phyloP scores from a whole-genome alignment of 345 rosid species.

The Salix udensis region DNA sequence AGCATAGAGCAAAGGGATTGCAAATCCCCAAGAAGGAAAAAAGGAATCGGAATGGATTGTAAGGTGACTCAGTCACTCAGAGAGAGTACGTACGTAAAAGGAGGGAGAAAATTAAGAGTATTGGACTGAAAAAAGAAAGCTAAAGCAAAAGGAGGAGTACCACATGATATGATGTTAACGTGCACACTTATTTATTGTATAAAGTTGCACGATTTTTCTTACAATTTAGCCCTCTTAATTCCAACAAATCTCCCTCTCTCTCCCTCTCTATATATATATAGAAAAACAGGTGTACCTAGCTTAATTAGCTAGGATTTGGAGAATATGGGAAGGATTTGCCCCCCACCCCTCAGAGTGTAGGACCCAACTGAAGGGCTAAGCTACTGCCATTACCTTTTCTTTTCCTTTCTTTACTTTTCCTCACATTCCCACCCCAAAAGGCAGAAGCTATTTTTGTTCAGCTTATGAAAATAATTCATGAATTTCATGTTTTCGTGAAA shows the following conservation, averaged over 20 bases:
- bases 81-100: background rate
- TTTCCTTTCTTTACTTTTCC: background rate
- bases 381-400: background rate
- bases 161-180: background rate
- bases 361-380: background rate
- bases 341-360: too few species aligned
- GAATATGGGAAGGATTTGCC: too few species aligned
- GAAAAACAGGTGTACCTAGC: too few species aligned
- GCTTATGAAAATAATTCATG: too few species aligned
- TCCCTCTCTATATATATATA: too few species aligned
- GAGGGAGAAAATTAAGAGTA: background rate
- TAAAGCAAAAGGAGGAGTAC: background rate
- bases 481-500: too few species aligned
- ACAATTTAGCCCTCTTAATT: background rate
- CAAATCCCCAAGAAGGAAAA: background rate
- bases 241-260: background rate
- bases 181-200: background rate
- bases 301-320: too few species aligned
- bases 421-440: background rate
- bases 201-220: background rate
- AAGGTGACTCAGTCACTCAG: background rate
- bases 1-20: background rate
- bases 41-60: background rate
- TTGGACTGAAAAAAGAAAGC: background rate
- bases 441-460: background rate